Conservation (phyloP, 306 rosid species). For the Casuarina equisetifolia region DNA sequence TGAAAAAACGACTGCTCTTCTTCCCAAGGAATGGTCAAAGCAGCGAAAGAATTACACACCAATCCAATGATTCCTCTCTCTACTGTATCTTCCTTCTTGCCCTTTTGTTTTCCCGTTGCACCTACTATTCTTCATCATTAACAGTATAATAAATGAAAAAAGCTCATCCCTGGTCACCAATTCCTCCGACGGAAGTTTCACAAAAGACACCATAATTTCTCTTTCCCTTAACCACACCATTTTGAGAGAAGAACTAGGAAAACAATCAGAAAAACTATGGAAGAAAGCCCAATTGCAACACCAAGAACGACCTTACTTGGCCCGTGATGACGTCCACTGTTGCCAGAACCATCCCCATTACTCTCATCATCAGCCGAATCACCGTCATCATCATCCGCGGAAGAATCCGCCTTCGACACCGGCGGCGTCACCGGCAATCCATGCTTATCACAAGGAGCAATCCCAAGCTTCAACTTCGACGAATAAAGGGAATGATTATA, state of each 20-base stretch:
- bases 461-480: constrained; percentile 86
- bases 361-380: constrained; percentile 59
- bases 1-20: constrained; percentile 31
- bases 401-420: constrained; percentile 52
- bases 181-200: constrained; percentile 35
- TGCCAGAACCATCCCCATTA: constrained; percentile 34
- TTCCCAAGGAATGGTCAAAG: constrained; percentile 34
- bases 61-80: constrained; percentile 28
- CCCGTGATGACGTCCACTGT: constrained; percentile 58
- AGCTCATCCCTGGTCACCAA: constrained; percentile 26
- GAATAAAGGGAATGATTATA: constrained; percentile 71
- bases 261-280: constrained; percentile 72
- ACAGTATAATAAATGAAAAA: constrained; percentile 41
- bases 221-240: constrained; percentile 60
- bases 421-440: constrained; percentile 87
- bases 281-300: constrained; percentile 81
- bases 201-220: not conserved
- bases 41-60: constrained; percentile 31
- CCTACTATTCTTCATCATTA: constrained; percentile 29
- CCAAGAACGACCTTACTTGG: constrained; percentile 89
- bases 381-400: constrained; percentile 49
- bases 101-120: not conserved
- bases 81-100: constrained; percentile 1
- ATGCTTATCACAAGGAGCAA: constrained; percentile 80
- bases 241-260: constrained; percentile 68